Percentiles rank a stretch among this genome's conserved stretches.
Conservation (phyloP, 352 stramenopile genomes). For the Globisporangium perplexum region DNA sequence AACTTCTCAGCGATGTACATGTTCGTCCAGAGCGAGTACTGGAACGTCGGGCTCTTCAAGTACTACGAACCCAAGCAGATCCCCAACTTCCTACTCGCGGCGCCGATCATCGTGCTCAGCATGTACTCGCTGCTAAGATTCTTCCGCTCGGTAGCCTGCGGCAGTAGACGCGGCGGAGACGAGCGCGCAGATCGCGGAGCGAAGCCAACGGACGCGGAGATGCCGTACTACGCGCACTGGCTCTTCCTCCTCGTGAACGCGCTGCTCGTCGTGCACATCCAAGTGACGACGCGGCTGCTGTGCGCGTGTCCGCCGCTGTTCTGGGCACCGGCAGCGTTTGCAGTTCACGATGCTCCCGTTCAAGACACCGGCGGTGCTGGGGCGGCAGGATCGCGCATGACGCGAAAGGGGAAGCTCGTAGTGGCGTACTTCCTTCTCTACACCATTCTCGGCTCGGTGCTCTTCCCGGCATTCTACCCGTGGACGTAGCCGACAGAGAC, state of each 20-base stretch:
- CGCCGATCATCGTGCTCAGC: slow-evolving; percentile 79
- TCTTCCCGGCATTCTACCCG: slow-evolving; percentile 81
- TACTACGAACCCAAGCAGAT: slow-evolving; percentile 94
- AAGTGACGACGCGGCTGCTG: slow-evolving; percentile 80
- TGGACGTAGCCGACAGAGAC: slow-evolving; percentile 46
- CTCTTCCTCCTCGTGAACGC: slow-evolving; percentile 73
- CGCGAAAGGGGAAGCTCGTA: slow-evolving; percentile 23
- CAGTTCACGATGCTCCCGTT: not conserved
- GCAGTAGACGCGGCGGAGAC: not conserved
- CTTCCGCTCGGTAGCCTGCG: slow-evolving; percentile 21
- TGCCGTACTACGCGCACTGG: slow-evolving; percentile 68
- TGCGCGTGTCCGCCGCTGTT: slow-evolving; percentile 72
- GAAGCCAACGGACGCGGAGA: slow-evolving; percentile 3
- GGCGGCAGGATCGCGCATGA: slow-evolving; percentile 2
- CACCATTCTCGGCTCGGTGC: slow-evolving; percentile 50
- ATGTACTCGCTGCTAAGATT: slow-evolving; percentile 44
- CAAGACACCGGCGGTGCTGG: not conserved
- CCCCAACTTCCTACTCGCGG: slow-evolving; percentile 92
- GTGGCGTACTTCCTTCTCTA: slow-evolving; percentile 72
- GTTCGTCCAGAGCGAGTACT: slow-evolving; percentile 94
- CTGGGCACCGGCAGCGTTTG: slow-evolving; percentile 51
- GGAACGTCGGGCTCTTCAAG: slow-evolving; percentile 91
- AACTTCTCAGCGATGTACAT: slow-evolving; percentile 90
- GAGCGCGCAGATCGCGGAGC: not conserved
- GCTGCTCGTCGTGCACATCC: slow-evolving; percentile 78